Evolutionary conservation across 1,284 basidiomycete genomes (phyloP).

Genomic region (Rhizoctonia solani): DNA sequence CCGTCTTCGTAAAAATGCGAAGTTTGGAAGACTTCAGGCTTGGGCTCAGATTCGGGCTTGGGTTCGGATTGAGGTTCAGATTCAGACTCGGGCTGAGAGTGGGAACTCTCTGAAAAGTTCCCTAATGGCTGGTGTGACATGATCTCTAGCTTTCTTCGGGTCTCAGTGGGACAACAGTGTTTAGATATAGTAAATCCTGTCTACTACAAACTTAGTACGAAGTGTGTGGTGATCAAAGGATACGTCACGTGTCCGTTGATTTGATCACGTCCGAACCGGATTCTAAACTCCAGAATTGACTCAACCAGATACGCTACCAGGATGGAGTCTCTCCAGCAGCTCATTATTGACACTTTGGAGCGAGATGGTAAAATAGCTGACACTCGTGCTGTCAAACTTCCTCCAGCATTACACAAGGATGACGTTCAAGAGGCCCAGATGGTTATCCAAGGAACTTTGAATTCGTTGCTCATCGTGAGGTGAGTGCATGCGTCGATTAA

Average conservation of each 20-base stretch:
- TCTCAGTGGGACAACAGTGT: too few relatives aligned
- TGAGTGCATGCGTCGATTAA: conserved; percentile 48
- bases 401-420: conserved; percentile 63
- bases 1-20: conserved; percentile 18
- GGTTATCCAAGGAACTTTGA: conserved; percentile 82
- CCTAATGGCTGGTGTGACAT: too few relatives aligned
- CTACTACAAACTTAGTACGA: too few relatives aligned
- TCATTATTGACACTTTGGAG: conserved; percentile 75
- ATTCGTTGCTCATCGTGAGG: conserved; percentile 85
- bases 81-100: too few relatives aligned
- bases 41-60: background rate
- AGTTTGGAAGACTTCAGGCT: background rate
- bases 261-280: conserved; percentile 1
- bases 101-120: too few relatives aligned
- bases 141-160: too few relatives aligned
- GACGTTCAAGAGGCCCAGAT: conserved; percentile 76
- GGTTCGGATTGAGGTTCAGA: too few relatives aligned
- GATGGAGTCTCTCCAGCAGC: conserved; percentile 62
- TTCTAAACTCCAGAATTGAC: conserved; percentile 23
- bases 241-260: conserved; percentile 16
- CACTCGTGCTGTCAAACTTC: conserved; percentile 70
- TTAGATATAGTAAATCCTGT: too few relatives aligned
- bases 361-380: conserved; percentile 65
- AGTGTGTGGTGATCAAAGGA: too few relatives aligned
- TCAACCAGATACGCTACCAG: background rate